Conservation (phyloP, 1,139 yeast genomes). For the Yamadazyma atlantica region DNA sequence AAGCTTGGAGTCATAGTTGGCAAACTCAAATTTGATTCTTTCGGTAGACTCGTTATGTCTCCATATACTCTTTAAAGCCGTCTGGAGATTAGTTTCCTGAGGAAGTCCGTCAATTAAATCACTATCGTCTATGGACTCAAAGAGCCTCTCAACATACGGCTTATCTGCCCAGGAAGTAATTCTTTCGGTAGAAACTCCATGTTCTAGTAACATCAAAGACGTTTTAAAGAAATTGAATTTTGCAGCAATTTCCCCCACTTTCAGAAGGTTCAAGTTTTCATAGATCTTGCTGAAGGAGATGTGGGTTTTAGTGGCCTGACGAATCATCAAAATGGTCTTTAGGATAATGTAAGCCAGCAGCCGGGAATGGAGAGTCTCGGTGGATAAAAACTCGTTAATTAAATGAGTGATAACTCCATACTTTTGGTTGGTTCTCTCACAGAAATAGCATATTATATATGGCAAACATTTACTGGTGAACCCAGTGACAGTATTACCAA, state of each 20-base stretch:
- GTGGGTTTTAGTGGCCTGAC: slow-evolving; percentile 42
- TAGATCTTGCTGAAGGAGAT: slow-evolving; percentile 36
- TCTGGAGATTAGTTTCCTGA: slow-evolving; percentile 49
- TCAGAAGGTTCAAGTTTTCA: slow-evolving; percentile 27
- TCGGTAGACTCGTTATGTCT: slow-evolving; percentile 36
- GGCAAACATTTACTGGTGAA: slow-evolving; percentile 6
- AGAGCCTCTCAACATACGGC: slow-evolving; percentile 34
- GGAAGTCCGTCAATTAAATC: slow-evolving; percentile 69
- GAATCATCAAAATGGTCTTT: slow-evolving; percentile 37
- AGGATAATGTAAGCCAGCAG: slow-evolving; percentile 7
- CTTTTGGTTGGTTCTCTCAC: slow-evolving; percentile 7
- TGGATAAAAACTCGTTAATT: slow-evolving; percentile 5
- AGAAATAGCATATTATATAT: slow-evolving; percentile 6
- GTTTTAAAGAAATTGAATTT: slow-evolving; percentile 39
- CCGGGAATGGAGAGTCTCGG: slow-evolving; percentile 5
- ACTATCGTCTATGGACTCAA: slow-evolving; percentile 53
- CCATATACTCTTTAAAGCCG: slow-evolving; percentile 46
- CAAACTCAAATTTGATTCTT: slow-evolving; percentile 54
- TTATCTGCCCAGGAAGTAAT: slow-evolving; percentile 14
- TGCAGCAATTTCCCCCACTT: slow-evolving; percentile 36
- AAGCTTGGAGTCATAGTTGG: slow-evolving; percentile 50
- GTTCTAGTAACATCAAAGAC: slow-evolving; percentile 59
- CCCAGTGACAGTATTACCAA: background rate
- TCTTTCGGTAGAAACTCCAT: slow-evolving; percentile 15
- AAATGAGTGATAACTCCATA: slow-evolving; percentile 3